Conservation (phyloP, 1,284 basidiomycete species). For the Stygiomarasmius scandens region DNA sequence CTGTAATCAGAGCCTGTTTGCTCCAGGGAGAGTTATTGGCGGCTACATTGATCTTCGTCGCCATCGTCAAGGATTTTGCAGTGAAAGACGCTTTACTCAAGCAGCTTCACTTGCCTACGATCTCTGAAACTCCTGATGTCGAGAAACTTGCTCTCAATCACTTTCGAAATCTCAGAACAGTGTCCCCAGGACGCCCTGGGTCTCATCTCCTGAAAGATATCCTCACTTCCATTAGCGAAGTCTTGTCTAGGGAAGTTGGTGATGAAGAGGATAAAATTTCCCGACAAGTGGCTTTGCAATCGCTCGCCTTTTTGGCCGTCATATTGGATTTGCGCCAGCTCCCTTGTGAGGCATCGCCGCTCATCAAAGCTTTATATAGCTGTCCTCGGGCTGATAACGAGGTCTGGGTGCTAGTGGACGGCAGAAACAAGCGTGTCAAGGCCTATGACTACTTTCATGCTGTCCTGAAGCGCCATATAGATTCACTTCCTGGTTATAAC, state of each 20-base stretch:
- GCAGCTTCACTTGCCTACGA: constrained; percentile 20
- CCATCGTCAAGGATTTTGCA: constrained; percentile 61
- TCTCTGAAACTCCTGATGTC: constrained; percentile 2
- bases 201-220: constrained; percentile 5
- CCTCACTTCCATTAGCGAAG: constrained; percentile 18
- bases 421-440: constrained; percentile 34
- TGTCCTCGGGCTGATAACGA: constrained; percentile 47
- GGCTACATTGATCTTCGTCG: constrained; percentile 67
- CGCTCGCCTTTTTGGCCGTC: constrained; percentile 58
- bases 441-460: constrained; percentile 61
- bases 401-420: constrained; percentile 42
- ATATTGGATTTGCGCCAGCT: constrained; percentile 53
- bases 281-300: constrained; percentile 48
- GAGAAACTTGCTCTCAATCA: neutral
- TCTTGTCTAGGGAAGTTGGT: constrained; percentile 20
- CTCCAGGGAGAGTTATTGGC: constrained; percentile 77
- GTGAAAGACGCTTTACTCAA: constrained; percentile 38
- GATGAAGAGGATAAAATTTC: constrained; percentile 18
- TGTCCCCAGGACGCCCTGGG: neutral
- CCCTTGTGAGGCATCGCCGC: constrained; percentile 43
- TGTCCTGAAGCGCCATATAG: constrained; percentile 52
- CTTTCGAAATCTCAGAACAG: neutral
- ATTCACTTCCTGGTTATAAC: constrained; percentile 8
- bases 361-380: constrained; percentile 52
- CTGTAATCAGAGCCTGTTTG: constrained; percentile 63